A percentile compares a stretch with the other conserved stretches of the same genome.
These are phyloP conservation scores for Pseudohalonectria lignicola DNA, from an alignment of 2,329 filamentous ascomycete genomes.

Conservation along the genomic window DNA sequence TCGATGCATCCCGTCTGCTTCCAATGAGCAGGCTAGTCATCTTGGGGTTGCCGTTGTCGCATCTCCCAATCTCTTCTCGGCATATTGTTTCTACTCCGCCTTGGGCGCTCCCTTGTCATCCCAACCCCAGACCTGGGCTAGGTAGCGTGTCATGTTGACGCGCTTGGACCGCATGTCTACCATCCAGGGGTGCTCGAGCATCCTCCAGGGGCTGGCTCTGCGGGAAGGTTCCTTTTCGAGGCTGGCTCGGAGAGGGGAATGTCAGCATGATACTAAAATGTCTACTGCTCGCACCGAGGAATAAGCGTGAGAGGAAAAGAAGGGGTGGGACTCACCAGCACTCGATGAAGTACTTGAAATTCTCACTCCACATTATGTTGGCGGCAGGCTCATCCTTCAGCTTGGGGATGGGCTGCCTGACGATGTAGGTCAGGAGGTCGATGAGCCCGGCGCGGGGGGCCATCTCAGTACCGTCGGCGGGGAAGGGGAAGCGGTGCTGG, in stretches of 20 bases:
- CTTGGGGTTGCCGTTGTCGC: too few species aligned
- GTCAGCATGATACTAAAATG: too few species aligned
- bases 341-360: conserved; percentile 98
- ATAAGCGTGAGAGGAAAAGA: conserved; percentile 7
- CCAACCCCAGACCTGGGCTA: conserved; percentile 96
- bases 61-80: too few species aligned
- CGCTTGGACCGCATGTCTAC: conserved; percentile 90
- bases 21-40: too few species aligned
- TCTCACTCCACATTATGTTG: conserved; percentile 88
- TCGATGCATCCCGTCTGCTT: too few species aligned
- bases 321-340: conserved; percentile 66
- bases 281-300: conserved; percentile 3
- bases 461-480: conserved; percentile 90
- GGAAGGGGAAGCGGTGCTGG: conserved; percentile 96
- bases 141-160: conserved; percentile 93
- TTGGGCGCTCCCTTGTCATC: conserved; percentile 40
- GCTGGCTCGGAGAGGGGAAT: conserved; percentile 33
- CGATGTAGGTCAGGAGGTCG: conserved; percentile 93
- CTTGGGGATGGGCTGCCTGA: conserved; percentile 87
- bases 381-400: conserved; percentile 89
- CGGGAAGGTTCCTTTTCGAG: conserved; percentile 85
- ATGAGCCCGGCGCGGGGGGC: conserved; percentile 88
- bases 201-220: conserved; percentile 91
- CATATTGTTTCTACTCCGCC: too few species aligned
- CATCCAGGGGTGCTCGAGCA: conserved; percentile 99